Conservation (phyloP, 306 rosid genomes). For the Castanospermum australe region DNA sequence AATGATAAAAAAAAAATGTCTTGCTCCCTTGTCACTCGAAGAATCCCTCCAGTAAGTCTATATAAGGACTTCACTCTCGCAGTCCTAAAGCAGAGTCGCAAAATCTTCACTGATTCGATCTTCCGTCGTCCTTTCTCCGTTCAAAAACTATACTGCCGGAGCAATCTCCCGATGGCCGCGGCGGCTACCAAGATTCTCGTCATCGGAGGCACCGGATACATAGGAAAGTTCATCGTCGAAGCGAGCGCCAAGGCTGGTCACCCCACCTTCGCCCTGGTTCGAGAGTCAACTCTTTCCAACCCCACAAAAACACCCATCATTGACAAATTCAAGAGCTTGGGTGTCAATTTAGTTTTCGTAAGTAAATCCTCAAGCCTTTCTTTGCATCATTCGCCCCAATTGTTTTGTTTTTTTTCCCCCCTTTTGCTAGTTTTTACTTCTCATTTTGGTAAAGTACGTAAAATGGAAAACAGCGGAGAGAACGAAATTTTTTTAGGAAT, state of each 20-base stretch:
- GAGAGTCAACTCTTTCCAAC: conserved; percentile 46
- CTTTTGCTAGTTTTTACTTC: background rate
- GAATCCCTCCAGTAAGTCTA: no score
- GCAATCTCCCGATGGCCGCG: background rate
- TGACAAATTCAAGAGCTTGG: conserved; percentile 44
- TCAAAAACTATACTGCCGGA: background rate
- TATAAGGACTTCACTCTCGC: no score
- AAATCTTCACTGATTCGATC: no score
- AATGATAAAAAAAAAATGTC: no score
- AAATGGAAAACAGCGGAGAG: no score
- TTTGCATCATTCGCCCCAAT: background rate
- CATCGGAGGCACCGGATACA: conserved; percentile 70
- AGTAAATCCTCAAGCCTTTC: background rate
- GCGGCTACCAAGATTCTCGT: conserved; percentile 43
- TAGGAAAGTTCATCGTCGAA: conserved; percentile 66
- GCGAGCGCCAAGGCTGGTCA: conserved; percentile 58
- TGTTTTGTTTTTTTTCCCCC: no score
- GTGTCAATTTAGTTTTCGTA: conserved; percentile 52
- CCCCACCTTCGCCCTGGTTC: conserved; percentile 51
- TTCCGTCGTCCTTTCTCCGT: background rate
- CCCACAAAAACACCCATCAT: conserved; percentile 45
- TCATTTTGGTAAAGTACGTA: background rate
- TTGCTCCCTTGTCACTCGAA: no score
- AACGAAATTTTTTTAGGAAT: no score
- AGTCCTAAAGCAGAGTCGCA: no score